A percentile compares a stretch with the other conserved stretches of the same genome.
These are phyloP conservation scores for Pseudevernia furfuracea DNA, from an alignment of 495 filamentous ascomycete species.

Conservation along the genomic window DNA sequence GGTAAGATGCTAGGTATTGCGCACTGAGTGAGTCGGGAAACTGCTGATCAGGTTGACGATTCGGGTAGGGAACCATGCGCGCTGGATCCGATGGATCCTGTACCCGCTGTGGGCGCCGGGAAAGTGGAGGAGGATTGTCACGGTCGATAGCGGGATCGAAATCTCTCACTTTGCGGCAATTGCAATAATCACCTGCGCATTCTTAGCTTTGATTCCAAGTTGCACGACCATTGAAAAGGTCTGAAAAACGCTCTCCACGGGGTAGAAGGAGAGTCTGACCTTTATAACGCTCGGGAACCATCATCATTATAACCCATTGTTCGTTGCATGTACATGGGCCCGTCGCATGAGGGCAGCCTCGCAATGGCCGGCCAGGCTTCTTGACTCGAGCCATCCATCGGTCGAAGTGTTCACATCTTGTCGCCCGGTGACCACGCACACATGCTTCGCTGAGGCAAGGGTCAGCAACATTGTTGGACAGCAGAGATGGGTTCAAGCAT, in stretches of 20 bases:
- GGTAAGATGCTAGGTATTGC: not conserved
- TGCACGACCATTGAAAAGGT: not conserved
- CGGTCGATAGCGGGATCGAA: not conserved
- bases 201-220: not conserved
- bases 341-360: constrained; percentile 66
- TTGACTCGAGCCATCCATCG: constrained; percentile 71
- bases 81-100: not conserved
- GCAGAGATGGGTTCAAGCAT: not conserved
- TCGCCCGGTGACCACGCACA: constrained; percentile 78
- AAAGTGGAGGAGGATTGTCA: too few relatives aligned
- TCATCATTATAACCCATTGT: constrained; percentile 46
- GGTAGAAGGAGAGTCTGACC: not conserved
- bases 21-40: not conserved
- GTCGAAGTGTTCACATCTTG: constrained; percentile 70
- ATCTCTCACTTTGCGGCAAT: not conserved
- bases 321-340: constrained; percentile 52
- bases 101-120: not conserved
- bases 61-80: not conserved
- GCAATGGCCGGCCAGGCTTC: constrained; percentile 71
- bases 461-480: constrained; percentile 14
- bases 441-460: constrained; percentile 58
- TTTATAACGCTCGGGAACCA: constrained; percentile 41
- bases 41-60: not conserved
- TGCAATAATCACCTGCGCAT: not conserved
- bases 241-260: not conserved